Evolutionary conservation across 2,329 filamentous ascomycete genomes (phyloP).

Genomic region (Gnomoniopsis smithogilvyi): DNA sequence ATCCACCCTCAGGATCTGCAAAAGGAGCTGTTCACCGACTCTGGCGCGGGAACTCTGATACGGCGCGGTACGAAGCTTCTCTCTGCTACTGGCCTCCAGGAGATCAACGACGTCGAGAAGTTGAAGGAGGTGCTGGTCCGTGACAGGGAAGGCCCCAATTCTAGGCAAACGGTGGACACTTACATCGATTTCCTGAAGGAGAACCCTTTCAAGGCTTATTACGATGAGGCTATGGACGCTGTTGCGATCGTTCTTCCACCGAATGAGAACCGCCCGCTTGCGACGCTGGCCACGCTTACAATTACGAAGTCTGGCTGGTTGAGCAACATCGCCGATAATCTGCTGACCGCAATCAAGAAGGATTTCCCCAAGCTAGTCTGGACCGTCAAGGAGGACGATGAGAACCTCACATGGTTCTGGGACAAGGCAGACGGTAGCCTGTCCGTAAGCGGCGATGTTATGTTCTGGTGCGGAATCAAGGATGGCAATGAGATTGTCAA

Average conservation of each 20-base stretch:
- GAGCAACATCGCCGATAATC: conserved; percentile 91
- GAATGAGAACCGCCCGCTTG: conserved; percentile 61
- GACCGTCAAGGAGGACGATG: conserved; percentile 95
- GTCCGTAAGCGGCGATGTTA: conserved; percentile 78
- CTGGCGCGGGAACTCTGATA: conserved; percentile 89
- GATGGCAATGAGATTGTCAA: conserved; percentile 76
- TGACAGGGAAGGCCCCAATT: conserved; percentile 78
- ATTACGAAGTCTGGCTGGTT: conserved; percentile 95
- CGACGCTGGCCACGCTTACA: conserved; percentile 84
- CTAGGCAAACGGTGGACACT: conserved; percentile 77
- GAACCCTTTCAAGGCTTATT: conserved; percentile 87
- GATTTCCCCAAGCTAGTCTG: conserved; percentile 88
- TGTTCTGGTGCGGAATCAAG: conserved; percentile 95
- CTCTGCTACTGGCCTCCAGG: conserved; percentile 65
- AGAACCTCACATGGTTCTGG: conserved; percentile 98
- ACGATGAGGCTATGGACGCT: conserved; percentile 90
- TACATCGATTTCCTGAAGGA: conserved; percentile 77
- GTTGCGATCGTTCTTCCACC: conserved; percentile 84
- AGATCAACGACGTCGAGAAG: conserved; percentile 73
- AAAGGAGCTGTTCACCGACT: conserved; percentile 95
- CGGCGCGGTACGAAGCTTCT: conserved; percentile 87
- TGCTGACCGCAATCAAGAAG: conserved; percentile 90
- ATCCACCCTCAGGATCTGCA: conserved; percentile 95
- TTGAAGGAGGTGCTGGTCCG: conserved; percentile 80
- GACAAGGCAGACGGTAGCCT: conserved; percentile 94